A percentile compares a stretch with the other conserved stretches of the same genome.
phyloP scores from a whole-genome alignment of 352 stramenopile genomes.

The Phytophthora tubulina region DNA sequence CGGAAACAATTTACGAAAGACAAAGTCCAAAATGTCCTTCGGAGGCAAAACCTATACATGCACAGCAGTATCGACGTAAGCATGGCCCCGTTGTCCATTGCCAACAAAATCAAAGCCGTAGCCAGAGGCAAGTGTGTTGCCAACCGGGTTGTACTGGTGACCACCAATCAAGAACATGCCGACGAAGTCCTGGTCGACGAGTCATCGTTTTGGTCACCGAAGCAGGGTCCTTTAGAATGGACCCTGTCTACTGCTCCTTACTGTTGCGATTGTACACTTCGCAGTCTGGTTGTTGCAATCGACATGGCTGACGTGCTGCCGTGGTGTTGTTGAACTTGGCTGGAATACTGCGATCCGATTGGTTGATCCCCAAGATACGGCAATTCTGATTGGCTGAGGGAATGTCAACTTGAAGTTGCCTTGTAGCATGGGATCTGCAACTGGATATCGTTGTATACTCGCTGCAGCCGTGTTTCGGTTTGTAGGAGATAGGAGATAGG shows the following conservation, averaged over 20 bases:
- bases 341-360: too few relatives aligned
- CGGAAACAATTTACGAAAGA: constrained; percentile 33
- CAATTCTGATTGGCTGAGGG: too few relatives aligned
- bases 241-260: constrained; percentile 62
- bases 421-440: too few relatives aligned
- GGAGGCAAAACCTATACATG: constrained; percentile 66
- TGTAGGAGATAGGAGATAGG: too few relatives aligned
- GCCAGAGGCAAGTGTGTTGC: constrained; percentile 59
- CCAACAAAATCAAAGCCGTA: constrained; percentile 76
- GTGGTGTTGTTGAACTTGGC: too few relatives aligned
- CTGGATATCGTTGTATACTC: too few relatives aligned
- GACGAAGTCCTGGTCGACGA: constrained; percentile 44
- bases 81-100: constrained; percentile 64
- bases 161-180: constrained; percentile 53
- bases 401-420: too few relatives aligned
- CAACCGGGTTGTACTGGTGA: constrained; percentile 56
- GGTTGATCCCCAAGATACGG: too few relatives aligned
- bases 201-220: constrained; percentile 69
- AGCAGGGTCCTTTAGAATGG: constrained; percentile 52
- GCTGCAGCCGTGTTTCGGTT: too few relatives aligned
- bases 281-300: too few relatives aligned
- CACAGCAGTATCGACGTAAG: constrained; percentile 63
- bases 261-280: too few relatives aligned
- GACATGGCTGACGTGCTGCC: too few relatives aligned
- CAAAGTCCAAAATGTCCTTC: constrained; percentile 54